phyloP scores from a whole-genome alignment of 805 yeast species.

The Kazachstania bromeliacearum region DNA sequence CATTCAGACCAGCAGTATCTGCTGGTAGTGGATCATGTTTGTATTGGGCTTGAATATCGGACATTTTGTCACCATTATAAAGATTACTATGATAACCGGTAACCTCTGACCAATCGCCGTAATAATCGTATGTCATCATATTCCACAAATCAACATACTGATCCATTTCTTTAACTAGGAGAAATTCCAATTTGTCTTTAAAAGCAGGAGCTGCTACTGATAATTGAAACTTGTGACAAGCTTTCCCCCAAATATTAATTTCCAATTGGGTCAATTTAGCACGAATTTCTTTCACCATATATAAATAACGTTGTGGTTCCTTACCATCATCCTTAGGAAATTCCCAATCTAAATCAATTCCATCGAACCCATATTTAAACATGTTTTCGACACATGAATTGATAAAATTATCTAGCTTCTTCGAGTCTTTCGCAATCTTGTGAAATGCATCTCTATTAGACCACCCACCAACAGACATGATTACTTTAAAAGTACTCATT shows the following conservation, averaged over 20 bases:
- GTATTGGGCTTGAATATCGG: conserved; percentile 2
- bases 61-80: conserved; percentile 21
- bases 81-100: conserved; percentile 69
- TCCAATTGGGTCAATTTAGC: conserved; percentile 35
- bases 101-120: conserved; percentile 62
- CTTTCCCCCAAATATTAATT: conserved; percentile 11
- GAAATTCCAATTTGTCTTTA: conserved; percentile 33
- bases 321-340: conserved; percentile 44
- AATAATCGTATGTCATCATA: conserved; percentile 84
- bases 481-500: conserved; percentile 35
- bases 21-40: conserved; percentile 20
- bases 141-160: conserved; percentile 60
- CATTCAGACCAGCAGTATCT: conserved; percentile 32
- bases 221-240: conserved; percentile 33
- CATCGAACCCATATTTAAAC: conserved; percentile 62
- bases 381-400: conserved; percentile 39
- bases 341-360: conserved; percentile 94
- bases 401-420: conserved; percentile 39
- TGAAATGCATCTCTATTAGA: conserved; percentile 43
- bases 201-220: conserved; percentile 76
- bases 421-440: conserved; percentile 32
- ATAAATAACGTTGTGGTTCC: conserved; percentile 39
- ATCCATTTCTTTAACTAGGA: conserved; percentile 49
- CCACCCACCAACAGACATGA: conserved; percentile 85
- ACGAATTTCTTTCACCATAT: conserved; percentile 36